phyloP scores from a whole-genome alignment of 345 rosid species.

The Melaleuca quinquenervia region DNA sequence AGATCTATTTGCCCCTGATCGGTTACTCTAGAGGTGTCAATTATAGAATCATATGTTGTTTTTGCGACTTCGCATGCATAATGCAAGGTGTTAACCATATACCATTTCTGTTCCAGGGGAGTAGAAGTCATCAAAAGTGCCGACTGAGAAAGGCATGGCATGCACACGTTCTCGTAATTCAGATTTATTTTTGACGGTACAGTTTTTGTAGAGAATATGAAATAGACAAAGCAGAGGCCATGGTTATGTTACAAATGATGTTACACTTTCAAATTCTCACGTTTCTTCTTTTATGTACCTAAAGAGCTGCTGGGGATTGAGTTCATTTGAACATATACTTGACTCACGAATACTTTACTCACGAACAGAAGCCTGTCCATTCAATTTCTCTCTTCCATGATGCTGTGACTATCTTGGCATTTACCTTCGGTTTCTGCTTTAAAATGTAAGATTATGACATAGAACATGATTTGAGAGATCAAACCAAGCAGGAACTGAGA shows the following conservation, averaged over 20 bases:
- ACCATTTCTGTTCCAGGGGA: neutral
- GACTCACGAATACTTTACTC: too few species aligned
- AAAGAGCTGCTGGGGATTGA: too few species aligned
- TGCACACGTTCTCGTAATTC: neutral
- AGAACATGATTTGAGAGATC: too few species aligned
- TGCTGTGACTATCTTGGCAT: too few species aligned
- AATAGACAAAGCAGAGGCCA: neutral
- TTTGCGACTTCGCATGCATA: neutral
- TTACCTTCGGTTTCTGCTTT: too few species aligned
- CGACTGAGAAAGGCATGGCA: neutral
- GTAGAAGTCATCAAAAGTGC: neutral
- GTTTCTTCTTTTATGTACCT: too few species aligned
- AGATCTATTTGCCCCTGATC: too few species aligned
- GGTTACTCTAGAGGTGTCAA: neutral
- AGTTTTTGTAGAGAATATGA: neutral
- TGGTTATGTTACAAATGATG: neutral
- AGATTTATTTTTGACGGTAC: neutral
- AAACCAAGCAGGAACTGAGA: too few species aligned
- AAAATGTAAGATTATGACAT: too few species aligned
- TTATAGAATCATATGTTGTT: neutral
- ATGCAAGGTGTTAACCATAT: neutral
- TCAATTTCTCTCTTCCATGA: too few species aligned
- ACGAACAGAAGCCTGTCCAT: neutral
- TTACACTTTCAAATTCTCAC: neutral
- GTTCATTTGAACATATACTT: too few species aligned